Conservation (phyloP, 108 stramenopile species). For the Skeletonema marinoi region DNA sequence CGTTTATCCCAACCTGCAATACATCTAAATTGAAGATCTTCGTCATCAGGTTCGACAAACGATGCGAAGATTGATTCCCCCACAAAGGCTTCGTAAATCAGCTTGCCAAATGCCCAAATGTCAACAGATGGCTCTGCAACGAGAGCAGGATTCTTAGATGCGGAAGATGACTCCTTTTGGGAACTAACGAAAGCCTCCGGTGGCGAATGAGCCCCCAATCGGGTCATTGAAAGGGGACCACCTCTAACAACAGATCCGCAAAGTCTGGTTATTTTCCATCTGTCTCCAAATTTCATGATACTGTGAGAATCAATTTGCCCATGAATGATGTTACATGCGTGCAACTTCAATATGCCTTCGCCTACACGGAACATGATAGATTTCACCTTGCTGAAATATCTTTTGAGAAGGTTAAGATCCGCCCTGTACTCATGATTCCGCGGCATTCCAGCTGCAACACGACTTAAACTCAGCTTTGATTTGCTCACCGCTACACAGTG, state of each 20-base stretch:
- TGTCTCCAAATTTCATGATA: conserved; percentile 71
- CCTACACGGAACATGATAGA: conserved; percentile 62
- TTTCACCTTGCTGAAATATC: conserved; percentile 65
- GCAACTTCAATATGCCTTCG: conserved; percentile 65
- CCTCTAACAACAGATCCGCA: conserved; percentile 56
- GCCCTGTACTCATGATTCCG: conserved; percentile 54
- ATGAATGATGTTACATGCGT: conserved; percentile 69
- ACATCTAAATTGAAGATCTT: conserved; percentile 22
- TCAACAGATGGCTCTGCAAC: conserved; percentile 58
- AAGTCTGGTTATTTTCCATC: conserved; percentile 73
- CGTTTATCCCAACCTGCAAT: conserved; percentile 44
- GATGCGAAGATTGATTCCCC: conserved; percentile 67
- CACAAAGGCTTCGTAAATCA: conserved; percentile 76
- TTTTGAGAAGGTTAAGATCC: conserved; percentile 45
- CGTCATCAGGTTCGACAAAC: conserved; percentile 22
- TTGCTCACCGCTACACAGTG: conserved; percentile 66
- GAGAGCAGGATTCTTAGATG: conserved; percentile 31
- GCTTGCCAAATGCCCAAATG: conserved; percentile 82
- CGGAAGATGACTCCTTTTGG: conserved; percentile 12
- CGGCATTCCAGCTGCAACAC: conserved; percentile 70
- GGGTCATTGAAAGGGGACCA: conserved; percentile 37
- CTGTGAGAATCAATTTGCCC: conserved; percentile 58
- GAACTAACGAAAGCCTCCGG: conserved; percentile 63
- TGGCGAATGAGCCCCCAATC: conserved; percentile 57
- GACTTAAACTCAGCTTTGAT: conserved; percentile 55